phyloP scores from a whole-genome alignment of 176 grass and related monocot species.

The Leersia perrieri region DNA sequence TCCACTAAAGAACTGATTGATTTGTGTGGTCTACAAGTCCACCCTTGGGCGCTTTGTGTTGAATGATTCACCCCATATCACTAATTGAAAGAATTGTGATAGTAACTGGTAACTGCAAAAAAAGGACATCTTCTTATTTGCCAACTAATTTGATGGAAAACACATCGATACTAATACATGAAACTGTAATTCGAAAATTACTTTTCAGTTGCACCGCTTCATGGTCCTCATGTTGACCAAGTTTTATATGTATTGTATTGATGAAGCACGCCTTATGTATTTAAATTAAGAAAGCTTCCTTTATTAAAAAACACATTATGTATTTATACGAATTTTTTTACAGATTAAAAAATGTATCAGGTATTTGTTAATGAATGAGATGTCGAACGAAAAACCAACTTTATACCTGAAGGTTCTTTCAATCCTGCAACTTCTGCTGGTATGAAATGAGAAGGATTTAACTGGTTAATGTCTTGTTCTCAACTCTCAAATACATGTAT shows the following conservation, averaged over 20 bases:
- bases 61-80: not conserved
- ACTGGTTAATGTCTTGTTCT: not conserved
- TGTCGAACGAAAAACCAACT: not conserved
- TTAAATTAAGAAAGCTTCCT: too few species aligned
- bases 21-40: slow-evolving; percentile 13
- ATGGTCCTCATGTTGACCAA: not conserved
- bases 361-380: slow-evolving; percentile 1
- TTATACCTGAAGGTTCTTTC: not conserved
- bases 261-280: not conserved
- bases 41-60: slow-evolving; percentile 7
- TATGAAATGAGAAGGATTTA: not conserved
- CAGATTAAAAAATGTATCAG: not conserved
- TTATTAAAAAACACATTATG: too few species aligned
- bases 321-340: not conserved
- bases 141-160: slow-evolving; percentile 7
- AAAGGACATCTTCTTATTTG: not conserved
- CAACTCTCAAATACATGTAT: too few species aligned
- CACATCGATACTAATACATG: not conserved
- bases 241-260: not conserved
- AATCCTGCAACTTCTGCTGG: not conserved
- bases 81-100: not conserved
- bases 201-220: not conserved
- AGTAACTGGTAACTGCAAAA: not conserved
- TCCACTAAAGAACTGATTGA: slow-evolving; percentile 20
- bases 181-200: not conserved